phyloP scores from a whole-genome alignment of 441 rosid genomes.

The Flueggea neowawraea region DNA sequence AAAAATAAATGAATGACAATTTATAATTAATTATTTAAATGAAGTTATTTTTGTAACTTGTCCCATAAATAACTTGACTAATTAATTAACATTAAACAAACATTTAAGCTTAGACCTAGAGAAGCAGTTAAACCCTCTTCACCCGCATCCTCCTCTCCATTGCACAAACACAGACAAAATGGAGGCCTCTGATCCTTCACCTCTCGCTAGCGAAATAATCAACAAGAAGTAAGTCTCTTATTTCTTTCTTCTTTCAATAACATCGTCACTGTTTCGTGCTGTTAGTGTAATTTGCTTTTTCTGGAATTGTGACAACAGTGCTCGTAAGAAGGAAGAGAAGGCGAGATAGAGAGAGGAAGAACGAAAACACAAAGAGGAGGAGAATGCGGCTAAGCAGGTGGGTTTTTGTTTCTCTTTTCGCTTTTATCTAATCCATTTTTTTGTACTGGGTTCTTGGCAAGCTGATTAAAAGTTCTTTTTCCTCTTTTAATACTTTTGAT shows the following conservation, averaged over 20 bases:
- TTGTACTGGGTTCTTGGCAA: too few relatives aligned
- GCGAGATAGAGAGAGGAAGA: slow-evolving; percentile 68
- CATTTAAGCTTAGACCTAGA: too few relatives aligned
- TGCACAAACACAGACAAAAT: too few relatives aligned
- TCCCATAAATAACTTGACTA: too few relatives aligned
- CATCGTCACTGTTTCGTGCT: neutral
- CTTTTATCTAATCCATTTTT: neutral
- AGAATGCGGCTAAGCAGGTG: slow-evolving; percentile 65
- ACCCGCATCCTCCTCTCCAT: too few relatives aligned
- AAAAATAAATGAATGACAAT: too few relatives aligned
- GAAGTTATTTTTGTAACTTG: too few relatives aligned
- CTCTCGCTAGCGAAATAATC: slow-evolving; percentile 17
- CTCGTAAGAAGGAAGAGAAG: slow-evolving; percentile 62
- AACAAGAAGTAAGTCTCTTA: slow-evolving; percentile 48
- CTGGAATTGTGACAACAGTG: slow-evolving; percentile 31
- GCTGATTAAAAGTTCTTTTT: neutral
- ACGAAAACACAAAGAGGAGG: slow-evolving; percentile 63
- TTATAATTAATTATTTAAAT: too few relatives aligned
- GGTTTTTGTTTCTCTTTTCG: neutral
- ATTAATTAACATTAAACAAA: too few relatives aligned
- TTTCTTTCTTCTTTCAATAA: neutral
- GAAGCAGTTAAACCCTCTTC: too few relatives aligned
- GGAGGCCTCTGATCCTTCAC: slow-evolving; percentile 1
- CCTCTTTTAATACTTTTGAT: too few relatives aligned
- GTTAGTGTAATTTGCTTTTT: neutral